phyloP scores from a whole-genome alignment of 345 rosid species.

The Ceriops tagal region DNA sequence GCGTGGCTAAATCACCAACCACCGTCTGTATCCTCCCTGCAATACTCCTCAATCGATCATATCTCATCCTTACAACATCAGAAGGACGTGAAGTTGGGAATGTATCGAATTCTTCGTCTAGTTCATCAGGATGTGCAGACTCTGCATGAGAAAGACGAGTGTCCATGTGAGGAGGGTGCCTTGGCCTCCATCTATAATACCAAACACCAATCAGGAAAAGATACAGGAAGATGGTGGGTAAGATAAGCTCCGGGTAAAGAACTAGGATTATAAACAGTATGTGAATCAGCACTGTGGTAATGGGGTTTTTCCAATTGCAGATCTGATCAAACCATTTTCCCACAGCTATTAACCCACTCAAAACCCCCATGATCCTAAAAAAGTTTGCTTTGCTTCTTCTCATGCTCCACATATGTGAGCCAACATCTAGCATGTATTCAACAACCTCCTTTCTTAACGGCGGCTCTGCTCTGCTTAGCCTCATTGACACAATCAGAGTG shows the following conservation, averaged over 20 bases:
- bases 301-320: constrained; percentile 84
- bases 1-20: constrained; percentile 82
- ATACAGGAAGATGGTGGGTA: constrained; percentile 86
- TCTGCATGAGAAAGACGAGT: constrained; percentile 78
- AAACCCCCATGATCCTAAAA: constrained; percentile 68
- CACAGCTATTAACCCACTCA: constrained; percentile 57
- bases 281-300: constrained; percentile 74
- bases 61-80: constrained; percentile 69
- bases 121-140: constrained; percentile 65
- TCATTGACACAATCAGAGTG: constrained; percentile 71
- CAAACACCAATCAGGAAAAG: constrained; percentile 87
- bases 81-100: constrained; percentile 60
- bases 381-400: constrained; percentile 97
- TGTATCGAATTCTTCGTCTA: constrained; percentile 89
- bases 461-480: constrained; percentile 84
- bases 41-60: constrained; percentile 74
- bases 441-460: constrained; percentile 78
- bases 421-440: constrained; percentile 94
- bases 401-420: constrained; percentile 83
- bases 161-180: constrained; percentile 93
- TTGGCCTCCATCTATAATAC: constrained; percentile 83
- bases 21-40: constrained; percentile 88
- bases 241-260: constrained; percentile 79
- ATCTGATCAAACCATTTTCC: constrained; percentile 78
- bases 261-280: constrained; percentile 77